phyloP scores from a whole-genome alignment of 176 grass and related monocot genomes.

The Typha latifolia region DNA sequence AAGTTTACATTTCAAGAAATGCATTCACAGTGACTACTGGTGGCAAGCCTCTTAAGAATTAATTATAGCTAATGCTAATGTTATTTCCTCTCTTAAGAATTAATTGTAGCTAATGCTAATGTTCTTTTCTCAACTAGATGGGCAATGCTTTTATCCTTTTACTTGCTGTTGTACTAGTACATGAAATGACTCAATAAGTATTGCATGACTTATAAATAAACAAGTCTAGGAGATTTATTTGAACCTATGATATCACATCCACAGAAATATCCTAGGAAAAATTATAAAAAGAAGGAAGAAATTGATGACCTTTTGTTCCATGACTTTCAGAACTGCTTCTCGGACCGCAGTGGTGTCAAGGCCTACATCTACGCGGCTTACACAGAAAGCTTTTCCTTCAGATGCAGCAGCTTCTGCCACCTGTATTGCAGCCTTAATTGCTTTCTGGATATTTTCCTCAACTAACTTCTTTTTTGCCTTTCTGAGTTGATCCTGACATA shows the following conservation, averaged over 20 bases:
- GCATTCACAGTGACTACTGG: not conserved
- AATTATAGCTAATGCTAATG: too few species aligned
- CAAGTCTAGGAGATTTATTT: too few species aligned
- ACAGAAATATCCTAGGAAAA: slow-evolving; percentile 2
- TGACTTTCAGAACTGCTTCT: slow-evolving; percentile 81
- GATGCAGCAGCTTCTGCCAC: slow-evolving; percentile 60
- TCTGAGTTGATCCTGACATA: slow-evolving; percentile 58
- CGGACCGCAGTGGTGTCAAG: slow-evolving; percentile 68
- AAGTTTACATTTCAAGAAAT: not conserved
- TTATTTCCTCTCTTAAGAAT: too few species aligned
- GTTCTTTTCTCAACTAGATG: too few species aligned
- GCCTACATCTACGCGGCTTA: slow-evolving; percentile 53
- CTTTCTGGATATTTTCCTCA: slow-evolving; percentile 82
- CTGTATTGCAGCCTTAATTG: slow-evolving; percentile 48
- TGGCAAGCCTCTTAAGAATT: too few species aligned
- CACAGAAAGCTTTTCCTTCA: slow-evolving; percentile 52
- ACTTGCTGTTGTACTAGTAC: too few species aligned
- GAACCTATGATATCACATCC: not conserved
- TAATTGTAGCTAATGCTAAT: too few species aligned
- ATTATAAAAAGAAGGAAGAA: not conserved
- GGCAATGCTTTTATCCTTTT: too few species aligned
- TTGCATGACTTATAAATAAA: too few species aligned
- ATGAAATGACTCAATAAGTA: too few species aligned
- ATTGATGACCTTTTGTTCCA: slow-evolving; percentile 39
- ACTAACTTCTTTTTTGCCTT: slow-evolving; percentile 88